A percentile compares a stretch with the other conserved stretches of the same genome.
phyloP scores from a whole-genome alignment of 345 rosid species.

The Trapa incisa region DNA sequence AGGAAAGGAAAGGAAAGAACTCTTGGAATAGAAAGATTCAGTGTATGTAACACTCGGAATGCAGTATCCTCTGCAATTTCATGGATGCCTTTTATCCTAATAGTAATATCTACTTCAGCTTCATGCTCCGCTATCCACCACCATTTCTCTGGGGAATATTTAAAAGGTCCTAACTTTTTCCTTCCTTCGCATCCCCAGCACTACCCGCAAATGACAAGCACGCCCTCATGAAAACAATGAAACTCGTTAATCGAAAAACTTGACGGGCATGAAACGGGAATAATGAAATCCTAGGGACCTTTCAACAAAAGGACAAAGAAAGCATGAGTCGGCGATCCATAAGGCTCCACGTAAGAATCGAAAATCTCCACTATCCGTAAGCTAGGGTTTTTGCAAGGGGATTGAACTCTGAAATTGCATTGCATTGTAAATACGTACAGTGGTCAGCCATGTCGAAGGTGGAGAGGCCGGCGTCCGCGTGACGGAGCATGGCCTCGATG shows the following conservation, averaged over 20 bases:
- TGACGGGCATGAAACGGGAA: background rate
- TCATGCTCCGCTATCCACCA: constrained; percentile 9
- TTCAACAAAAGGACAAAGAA: background rate
- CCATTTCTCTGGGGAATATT: constrained; percentile 8
- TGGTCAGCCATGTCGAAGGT: constrained; percentile 99
- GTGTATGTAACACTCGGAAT: background rate
- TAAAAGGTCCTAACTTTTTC: background rate
- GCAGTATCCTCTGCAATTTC: background rate
- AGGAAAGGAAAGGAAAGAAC: background rate
- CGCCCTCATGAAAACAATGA: background rate
- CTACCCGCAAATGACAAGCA: too few species aligned
- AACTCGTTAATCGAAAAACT: background rate
- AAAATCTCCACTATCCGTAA: background rate
- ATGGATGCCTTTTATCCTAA: constrained; percentile 2
- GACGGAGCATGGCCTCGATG: constrained; percentile 68
- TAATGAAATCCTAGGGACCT: background rate
- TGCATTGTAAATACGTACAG: constrained; percentile 21
- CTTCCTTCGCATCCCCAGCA: background rate
- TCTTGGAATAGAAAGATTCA: background rate
- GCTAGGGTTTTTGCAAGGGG: constrained; percentile 11
- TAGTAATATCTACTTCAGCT: background rate
- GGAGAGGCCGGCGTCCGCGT: constrained; percentile 75
- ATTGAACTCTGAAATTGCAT: background rate
- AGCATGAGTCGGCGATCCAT: background rate
- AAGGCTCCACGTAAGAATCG: constrained; percentile 11